phyloP scores from a whole-genome alignment of 129 eudicot genomes.

The Pulicaria dysenterica region DNA sequence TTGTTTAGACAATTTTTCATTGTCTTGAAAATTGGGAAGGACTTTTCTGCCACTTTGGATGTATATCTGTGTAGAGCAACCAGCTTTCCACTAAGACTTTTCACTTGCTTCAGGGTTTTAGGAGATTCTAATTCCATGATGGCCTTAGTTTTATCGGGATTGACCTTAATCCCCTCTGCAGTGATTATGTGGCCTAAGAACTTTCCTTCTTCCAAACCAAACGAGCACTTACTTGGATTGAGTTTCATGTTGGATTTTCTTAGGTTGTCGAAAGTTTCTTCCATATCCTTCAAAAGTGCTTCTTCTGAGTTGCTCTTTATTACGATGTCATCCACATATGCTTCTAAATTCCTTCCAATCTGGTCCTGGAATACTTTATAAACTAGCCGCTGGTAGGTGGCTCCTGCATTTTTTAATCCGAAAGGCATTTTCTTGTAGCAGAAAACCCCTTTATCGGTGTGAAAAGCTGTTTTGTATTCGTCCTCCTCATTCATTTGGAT shows the following conservation, averaged over 20 bases:
- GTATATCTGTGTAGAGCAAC: neutral
- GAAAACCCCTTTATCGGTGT: neutral
- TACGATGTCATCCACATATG: neutral
- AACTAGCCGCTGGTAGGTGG: neutral
- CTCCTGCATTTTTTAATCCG: neutral
- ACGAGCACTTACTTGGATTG: neutral
- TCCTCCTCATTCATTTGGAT: neutral
- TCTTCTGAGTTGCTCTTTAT: neutral
- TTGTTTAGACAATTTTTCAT: neutral
- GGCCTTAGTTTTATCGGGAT: neutral
- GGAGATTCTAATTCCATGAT: neutral
- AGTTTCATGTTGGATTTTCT: neutral
- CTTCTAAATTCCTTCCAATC: neutral
- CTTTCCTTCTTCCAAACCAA: neutral
- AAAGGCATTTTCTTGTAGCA: neutral
- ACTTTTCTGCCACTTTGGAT: neutral
- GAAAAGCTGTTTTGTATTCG: neutral
- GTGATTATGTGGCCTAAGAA: neutral
- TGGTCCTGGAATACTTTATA: neutral
- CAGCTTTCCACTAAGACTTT: neutral
- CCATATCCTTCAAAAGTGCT: neutral
- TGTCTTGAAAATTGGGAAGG: neutral
- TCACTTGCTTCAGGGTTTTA: neutral
- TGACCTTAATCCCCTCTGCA: neutral
- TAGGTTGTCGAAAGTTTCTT: neutral